Conservation (phyloP, 768 basidiomycete species). For the Harrya chromipes region DNA sequence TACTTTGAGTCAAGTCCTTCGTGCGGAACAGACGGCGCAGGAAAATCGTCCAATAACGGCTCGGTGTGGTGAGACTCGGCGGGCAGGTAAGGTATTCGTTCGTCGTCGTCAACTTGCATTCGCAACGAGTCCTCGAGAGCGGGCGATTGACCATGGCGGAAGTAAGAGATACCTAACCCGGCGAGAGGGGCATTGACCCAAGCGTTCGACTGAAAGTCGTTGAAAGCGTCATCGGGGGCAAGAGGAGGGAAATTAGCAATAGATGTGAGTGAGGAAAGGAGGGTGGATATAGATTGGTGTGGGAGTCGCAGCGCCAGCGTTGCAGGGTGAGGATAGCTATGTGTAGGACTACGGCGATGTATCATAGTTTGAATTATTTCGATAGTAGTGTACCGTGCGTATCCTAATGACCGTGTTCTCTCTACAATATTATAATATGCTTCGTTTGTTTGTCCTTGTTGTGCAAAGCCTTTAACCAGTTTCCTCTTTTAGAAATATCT, state of each 20-base stretch:
- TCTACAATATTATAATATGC: too few relatives aligned
- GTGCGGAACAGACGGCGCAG: neutral
- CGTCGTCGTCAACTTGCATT: constrained; percentile 9
- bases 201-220: constrained; percentile 33
- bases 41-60: neutral
- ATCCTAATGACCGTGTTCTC: too few relatives aligned
- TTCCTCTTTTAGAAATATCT: constrained; percentile 17
- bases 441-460: too few relatives aligned
- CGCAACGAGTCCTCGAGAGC: neutral
- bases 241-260: constrained; percentile 5
- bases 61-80: neutral
- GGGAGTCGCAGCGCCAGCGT: constrained; percentile 31
- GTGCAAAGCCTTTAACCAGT: constrained; percentile 8
- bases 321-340: constrained; percentile 23
- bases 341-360: constrained; percentile 24
- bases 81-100: neutral
- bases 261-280: constrained; percentile 27
- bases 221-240: neutral
- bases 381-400: too few relatives aligned
- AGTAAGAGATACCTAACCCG: constrained; percentile 26
- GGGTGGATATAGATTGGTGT: constrained; percentile 20
- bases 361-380: constrained; percentile 18
- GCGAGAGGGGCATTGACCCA: constrained; percentile 22
- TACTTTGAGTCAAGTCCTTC: neutral
- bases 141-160: neutral